These are phyloP conservation scores for Caloboletus inedulis DNA, from an alignment of 1,284 basidiomycete genomes.

Conservation along the genomic window DNA sequence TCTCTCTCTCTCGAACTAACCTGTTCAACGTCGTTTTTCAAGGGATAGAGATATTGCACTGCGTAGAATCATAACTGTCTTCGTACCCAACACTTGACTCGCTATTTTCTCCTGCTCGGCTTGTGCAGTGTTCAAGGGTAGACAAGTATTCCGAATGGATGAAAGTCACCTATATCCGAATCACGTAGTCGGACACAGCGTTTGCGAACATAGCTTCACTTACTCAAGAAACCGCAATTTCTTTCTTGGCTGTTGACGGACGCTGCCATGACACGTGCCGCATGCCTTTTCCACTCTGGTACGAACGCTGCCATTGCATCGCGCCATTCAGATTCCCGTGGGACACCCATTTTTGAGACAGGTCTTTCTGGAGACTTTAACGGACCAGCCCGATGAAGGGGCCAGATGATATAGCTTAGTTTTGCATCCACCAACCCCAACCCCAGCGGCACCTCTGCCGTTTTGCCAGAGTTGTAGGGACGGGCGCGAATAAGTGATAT, in stretches of 20 bases:
- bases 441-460: conserved; percentile 52
- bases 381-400: conserved; percentile 50
- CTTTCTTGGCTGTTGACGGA: conserved; percentile 2
- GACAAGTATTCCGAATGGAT: background rate
- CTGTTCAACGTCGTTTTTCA: background rate
- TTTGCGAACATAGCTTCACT: background rate
- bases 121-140: background rate
- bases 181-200: background rate
- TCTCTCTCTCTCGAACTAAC: background rate
- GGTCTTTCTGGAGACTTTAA: conserved; percentile 31
- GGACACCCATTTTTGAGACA: conserved; percentile 16
- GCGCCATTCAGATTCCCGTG: conserved; percentile 41
- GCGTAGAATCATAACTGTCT: conserved; percentile 19
- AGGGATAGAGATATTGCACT: conserved; percentile 17
- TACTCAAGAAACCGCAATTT: conserved; percentile 2
- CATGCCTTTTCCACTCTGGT: conserved; percentile 43
- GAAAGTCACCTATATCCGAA: background rate
- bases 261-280: conserved; percentile 38
- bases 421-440: conserved; percentile 65
- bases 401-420: conserved; percentile 61
- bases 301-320: conserved; percentile 45
- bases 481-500: background rate
- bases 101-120: background rate
- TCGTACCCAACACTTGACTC: conserved; percentile 5
- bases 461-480: background rate